Base-by-base conservation (phyloP, 2,329 filamentous ascomycete genomes). In the Chalaropsis ovoidea region DNA sequence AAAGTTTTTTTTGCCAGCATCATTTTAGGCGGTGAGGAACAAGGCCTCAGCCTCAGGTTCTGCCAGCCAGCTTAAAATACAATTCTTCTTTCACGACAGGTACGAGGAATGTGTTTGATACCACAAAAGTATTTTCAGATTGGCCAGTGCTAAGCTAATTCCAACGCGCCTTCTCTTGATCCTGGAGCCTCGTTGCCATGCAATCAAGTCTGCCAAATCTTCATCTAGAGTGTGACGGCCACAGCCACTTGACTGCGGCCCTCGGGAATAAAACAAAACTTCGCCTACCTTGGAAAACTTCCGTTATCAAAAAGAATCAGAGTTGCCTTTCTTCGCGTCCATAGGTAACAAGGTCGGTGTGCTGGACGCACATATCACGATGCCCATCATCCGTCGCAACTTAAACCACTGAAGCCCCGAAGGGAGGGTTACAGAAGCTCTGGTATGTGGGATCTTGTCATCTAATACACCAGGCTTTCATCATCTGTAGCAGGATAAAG, bases 281-380 rank as follows among this genome's bases (percentile, higher is more conserved):
- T 70, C 68, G 66, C 68, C 66, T 58, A 58, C 54, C 54, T 58
- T 58, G 1, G 42, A 19, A 49, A 62, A 13, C 45, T 62, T 47
- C 61, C 42, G 61, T 62, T 62, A 77, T 77, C 75, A 69, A 72
- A 65, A 79, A 77, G 77, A 77, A 76, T 97, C 93, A 97, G 93
- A 96, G 90, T 89, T 95, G 87, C 90, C 88, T 86, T 72, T 88
- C 82, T 87, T 90, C 85, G 92, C 94, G 93, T 96, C 86, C 93
- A 92, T 90, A 82, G 79, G 83, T 90, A 95, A 96, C 91, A 97
- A 96, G 93, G 88, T 86, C 82, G 76, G 82, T 96, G 93, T 96
- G 94, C 90, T 93, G 91, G 89, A 96, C 94, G 91, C 94, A 87
- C 83, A 91, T 91, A 86, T 97, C 94, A 99, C 84, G 81, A 84